Conservation (phyloP, 1,284 basidiomycete species). For the Boletus semigastroideus region DNA sequence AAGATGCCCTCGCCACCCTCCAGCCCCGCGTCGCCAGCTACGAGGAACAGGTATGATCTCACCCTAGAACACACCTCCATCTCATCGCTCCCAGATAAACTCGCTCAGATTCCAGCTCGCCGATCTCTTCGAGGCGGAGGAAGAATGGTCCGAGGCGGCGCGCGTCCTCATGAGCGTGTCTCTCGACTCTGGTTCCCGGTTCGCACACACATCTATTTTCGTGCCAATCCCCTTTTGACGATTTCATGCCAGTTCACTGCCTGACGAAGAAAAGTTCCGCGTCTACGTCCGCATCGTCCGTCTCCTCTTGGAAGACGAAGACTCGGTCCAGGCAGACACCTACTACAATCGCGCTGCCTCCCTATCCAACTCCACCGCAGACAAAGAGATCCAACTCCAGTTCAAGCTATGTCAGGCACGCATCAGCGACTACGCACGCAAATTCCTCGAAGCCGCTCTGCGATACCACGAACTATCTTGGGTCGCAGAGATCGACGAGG, state of each 20-base stretch:
- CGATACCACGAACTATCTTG: constrained; percentile 94
- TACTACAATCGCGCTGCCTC: constrained; percentile 96
- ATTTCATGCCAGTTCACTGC: constrained; percentile 49
- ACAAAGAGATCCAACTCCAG: constrained; percentile 75
- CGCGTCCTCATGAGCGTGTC: constrained; percentile 89
- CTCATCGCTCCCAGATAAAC: constrained; percentile 59
- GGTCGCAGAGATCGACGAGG: constrained; percentile 85
- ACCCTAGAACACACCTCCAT: constrained; percentile 7
- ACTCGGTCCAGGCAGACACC: constrained; percentile 91
- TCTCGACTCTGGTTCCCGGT: constrained; percentile 90
- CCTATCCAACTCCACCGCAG: constrained; percentile 74
- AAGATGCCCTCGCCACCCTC: constrained; percentile 69
- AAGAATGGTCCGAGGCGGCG: constrained; percentile 93
- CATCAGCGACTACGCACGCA: constrained; percentile 88
- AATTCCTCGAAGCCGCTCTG: constrained; percentile 93
- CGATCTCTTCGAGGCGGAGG: constrained; percentile 83
- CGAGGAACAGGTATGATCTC: constrained; percentile 84
- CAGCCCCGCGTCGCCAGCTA: constrained; percentile 83
- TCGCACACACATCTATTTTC: constrained; percentile 17
- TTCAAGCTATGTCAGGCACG: constrained; percentile 92
- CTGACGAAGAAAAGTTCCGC: constrained; percentile 85
- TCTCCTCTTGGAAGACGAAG: constrained; percentile 92
- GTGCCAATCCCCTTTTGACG: constrained; percentile 4
- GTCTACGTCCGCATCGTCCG: constrained; percentile 95
- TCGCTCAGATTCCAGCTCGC: constrained; percentile 84